phyloP scores from a whole-genome alignment of 1,284 basidiomycete species.

The Fomes fomentarius region DNA sequence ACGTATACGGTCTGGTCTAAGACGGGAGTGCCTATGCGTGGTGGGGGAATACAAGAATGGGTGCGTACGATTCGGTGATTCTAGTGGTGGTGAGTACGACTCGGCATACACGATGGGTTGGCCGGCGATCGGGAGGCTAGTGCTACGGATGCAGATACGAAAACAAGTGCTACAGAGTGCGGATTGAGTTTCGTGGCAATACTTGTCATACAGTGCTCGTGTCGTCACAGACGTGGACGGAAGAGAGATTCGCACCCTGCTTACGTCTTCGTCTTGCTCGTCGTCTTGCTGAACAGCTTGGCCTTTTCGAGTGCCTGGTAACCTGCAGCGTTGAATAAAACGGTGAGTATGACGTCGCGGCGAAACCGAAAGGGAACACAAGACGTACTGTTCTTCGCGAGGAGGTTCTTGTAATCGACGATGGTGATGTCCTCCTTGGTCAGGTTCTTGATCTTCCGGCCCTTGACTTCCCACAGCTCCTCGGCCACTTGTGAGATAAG shows the following conservation, averaged over 20 bases:
- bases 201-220: neutral
- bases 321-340: slow-evolving; percentile 43
- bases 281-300: slow-evolving; percentile 85
- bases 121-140: slow-evolving; percentile 5
- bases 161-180: slow-evolving; percentile 15
- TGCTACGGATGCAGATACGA: slow-evolving; percentile 10
- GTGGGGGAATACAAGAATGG: too few relatives aligned
- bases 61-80: neutral
- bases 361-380: neutral
- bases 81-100: neutral
- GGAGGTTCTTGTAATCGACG: slow-evolving; percentile 87
- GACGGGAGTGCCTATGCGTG: too few relatives aligned
- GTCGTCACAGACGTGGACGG: neutral
- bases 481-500: slow-evolving; percentile 95
- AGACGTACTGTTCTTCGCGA: slow-evolving; percentile 67
- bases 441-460: slow-evolving; percentile 92
- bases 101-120: neutral
- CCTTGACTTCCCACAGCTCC: slow-evolving; percentile 98
- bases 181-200: neutral
- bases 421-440: slow-evolving; percentile 89
- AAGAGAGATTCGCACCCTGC: neutral
- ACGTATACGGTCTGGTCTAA: too few relatives aligned
- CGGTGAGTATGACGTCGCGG: slow-evolving; percentile 16
- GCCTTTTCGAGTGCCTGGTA: slow-evolving; percentile 86
- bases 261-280: slow-evolving; percentile 59